A percentile compares a stretch with the other conserved stretches of the same genome.
Evolutionary conservation across 352 stramenopile species (phyloP).

Genomic region (Aphanomyces astaci): DNA sequence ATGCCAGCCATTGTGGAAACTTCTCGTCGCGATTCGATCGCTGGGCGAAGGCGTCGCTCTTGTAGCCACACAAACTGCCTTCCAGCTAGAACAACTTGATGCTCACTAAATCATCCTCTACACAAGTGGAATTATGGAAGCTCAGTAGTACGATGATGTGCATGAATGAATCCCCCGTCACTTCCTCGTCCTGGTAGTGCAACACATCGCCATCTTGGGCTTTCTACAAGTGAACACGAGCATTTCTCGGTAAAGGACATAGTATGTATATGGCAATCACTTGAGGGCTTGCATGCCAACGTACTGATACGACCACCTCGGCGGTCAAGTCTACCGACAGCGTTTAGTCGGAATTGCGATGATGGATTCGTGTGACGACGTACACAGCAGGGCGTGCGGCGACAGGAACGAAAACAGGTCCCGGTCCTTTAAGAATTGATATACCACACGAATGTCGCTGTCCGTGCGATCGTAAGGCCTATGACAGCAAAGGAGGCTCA

Average conservation of each 20-base stretch:
- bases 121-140: too few species aligned
- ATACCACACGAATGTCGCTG: constrained; percentile 45
- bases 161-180: background rate
- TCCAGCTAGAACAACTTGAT: constrained; percentile 53
- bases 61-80: constrained; percentile 59
- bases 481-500: too few species aligned
- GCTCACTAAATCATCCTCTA: constrained; percentile 34
- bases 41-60: constrained; percentile 53
- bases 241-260: too few species aligned
- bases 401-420: constrained; percentile 37
- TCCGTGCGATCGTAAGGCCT: constrained; percentile 51
- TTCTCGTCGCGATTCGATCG: constrained; percentile 30
- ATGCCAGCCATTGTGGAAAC: constrained; percentile 15
- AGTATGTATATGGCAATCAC: too few species aligned
- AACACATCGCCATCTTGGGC: constrained; percentile 58
- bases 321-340: constrained; percentile 41
- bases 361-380: too few species aligned
- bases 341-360: too few species aligned
- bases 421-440: constrained; percentile 38
- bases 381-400: constrained; percentile 48
- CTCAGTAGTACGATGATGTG: constrained; percentile 25
- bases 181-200: constrained; percentile 39
- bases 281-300: background rate
- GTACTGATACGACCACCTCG: constrained; percentile 43
- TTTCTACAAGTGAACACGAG: constrained; percentile 25